phyloP scores from a whole-genome alignment of 371 early-diverging fungal species.

The Mucor racemosus region DNA sequence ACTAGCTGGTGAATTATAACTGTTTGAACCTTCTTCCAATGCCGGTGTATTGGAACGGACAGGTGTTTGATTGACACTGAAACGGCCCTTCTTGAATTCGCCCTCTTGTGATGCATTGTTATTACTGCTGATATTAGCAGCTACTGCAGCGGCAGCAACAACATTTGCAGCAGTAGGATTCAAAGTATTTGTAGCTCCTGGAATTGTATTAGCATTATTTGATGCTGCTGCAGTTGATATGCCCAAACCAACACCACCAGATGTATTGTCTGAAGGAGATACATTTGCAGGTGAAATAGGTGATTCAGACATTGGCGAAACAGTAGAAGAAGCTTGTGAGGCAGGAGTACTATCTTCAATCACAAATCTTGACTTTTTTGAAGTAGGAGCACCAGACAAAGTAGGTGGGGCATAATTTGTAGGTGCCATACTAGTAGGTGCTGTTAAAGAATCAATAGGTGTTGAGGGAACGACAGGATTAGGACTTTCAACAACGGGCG shows the following conservation, averaged over 20 bases:
- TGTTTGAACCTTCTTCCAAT: not conserved
- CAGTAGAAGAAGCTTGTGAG: not conserved
- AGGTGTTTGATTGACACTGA: slow-evolving; percentile 41
- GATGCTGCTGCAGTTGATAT: slow-evolving; percentile 5
- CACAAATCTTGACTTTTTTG: slow-evolving; percentile 34
- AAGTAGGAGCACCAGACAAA: not conserved
- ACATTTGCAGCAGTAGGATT: not conserved
- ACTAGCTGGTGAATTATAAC: not conserved
- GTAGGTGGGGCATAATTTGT: slow-evolving; percentile 4
- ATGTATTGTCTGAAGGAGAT: slow-evolving; percentile 1
- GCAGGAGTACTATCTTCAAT: slow-evolving; percentile 21
- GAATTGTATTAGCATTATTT: slow-evolving; percentile 5
- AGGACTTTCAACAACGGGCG: slow-evolving; percentile 18
- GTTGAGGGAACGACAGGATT: not conserved
- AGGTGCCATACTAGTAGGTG: not conserved
- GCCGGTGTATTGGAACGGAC: slow-evolving; percentile 12
- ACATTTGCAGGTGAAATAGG: not conserved
- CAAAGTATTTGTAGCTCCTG: not conserved
- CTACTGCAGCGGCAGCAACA: slow-evolving; percentile 1
- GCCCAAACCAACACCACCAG: slow-evolving; percentile 16
- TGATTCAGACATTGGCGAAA: not conserved
- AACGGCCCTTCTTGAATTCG: slow-evolving; percentile 36
- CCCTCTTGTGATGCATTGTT: slow-evolving; percentile 23
- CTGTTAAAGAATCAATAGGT: not conserved
- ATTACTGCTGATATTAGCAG: slow-evolving; percentile 8